phyloP scores from a whole-genome alignment of 176 grass and related monocot genomes.

The Carex parvula region DNA sequence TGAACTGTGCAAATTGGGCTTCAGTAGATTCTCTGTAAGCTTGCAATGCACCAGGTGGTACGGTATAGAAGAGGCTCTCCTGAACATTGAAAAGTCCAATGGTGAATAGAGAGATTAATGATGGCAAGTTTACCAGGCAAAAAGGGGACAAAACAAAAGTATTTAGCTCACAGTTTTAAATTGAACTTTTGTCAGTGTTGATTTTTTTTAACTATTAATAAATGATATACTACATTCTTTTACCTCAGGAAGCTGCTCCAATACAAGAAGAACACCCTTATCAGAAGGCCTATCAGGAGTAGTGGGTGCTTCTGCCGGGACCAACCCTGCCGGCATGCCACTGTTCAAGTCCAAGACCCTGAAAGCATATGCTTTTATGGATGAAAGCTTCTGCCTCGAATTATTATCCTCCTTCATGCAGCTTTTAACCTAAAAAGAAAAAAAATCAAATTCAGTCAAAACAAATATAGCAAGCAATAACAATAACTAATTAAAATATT shows the following conservation, averaged over 20 bases:
- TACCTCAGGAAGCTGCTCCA: constrained; percentile 79
- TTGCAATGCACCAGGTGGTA: constrained; percentile 70
- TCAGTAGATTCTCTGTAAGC: constrained; percentile 77
- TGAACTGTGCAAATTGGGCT: constrained; percentile 48
- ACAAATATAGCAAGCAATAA: not conserved
- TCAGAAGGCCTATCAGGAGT: constrained; percentile 79
- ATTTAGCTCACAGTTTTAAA: too few species aligned
- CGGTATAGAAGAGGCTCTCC: constrained; percentile 75
- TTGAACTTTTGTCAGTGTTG: too few species aligned
- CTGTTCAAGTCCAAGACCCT: constrained; percentile 59
- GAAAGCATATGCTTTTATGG: constrained; percentile 62
- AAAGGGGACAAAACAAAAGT: too few species aligned
- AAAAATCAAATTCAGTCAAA: constrained; percentile 14
- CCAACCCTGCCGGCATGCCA: constrained; percentile 31
- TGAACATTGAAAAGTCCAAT: constrained; percentile 32
- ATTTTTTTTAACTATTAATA: not conserved
- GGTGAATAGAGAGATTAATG: not conserved
- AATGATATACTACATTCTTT: constrained; percentile 17
- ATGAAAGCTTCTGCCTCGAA: constrained; percentile 4
- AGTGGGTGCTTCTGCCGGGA: constrained; percentile 72
- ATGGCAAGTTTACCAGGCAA: not conserved
- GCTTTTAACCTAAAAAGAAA: constrained; percentile 19
- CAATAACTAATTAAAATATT: not conserved
- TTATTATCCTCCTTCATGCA: constrained; percentile 13
- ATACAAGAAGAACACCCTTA: constrained; percentile 70